phyloP scores from a whole-genome alignment of 2,329 filamentous ascomycete species.

The Xylaria sp. region DNA sequence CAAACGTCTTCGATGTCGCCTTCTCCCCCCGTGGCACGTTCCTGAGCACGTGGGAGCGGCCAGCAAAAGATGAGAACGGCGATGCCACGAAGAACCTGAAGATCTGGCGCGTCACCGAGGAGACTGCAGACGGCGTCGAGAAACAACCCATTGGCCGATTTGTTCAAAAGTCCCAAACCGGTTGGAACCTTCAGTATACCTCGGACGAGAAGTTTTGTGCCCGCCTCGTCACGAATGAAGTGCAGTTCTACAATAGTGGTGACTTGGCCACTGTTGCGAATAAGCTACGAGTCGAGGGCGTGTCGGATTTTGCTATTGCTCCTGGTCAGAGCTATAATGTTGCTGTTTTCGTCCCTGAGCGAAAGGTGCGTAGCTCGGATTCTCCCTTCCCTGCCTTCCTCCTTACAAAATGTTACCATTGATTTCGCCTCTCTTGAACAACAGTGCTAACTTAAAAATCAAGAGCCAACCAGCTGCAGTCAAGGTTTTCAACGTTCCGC shows the following conservation, averaged over 20 bases:
- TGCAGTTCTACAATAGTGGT: slow-evolving; percentile 93
- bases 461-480: slow-evolving; percentile 93
- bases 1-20: slow-evolving; percentile 91
- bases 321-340: slow-evolving; percentile 91
- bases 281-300: slow-evolving; percentile 91
- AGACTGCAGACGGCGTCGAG: slow-evolving; percentile 68
- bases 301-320: slow-evolving; percentile 87
- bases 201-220: slow-evolving; percentile 93
- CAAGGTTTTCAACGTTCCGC: slow-evolving; percentile 92
- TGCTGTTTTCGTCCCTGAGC: slow-evolving; percentile 94
- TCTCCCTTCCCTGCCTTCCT: no score
- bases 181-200: slow-evolving; percentile 98
- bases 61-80: slow-evolving; percentile 90
- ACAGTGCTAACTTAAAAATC: slow-evolving; percentile 19
- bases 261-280: slow-evolving; percentile 92
- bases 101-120: slow-evolving; percentile 88
- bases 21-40: slow-evolving; percentile 95
- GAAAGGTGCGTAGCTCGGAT: slow-evolving; percentile 73
- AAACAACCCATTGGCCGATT: slow-evolving; percentile 86
- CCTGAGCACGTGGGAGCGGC: slow-evolving; percentile 96
- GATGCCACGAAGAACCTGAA: slow-evolving; percentile 97
- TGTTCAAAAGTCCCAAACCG: slow-evolving; percentile 94
- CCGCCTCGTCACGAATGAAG: slow-evolving; percentile 93
- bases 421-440: not conserved
- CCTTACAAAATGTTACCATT: not conserved